Evolutionary conservation across 2,329 filamentous ascomycete genomes (phyloP).

Genomic region (Zymoseptoria crescenta): DNA sequence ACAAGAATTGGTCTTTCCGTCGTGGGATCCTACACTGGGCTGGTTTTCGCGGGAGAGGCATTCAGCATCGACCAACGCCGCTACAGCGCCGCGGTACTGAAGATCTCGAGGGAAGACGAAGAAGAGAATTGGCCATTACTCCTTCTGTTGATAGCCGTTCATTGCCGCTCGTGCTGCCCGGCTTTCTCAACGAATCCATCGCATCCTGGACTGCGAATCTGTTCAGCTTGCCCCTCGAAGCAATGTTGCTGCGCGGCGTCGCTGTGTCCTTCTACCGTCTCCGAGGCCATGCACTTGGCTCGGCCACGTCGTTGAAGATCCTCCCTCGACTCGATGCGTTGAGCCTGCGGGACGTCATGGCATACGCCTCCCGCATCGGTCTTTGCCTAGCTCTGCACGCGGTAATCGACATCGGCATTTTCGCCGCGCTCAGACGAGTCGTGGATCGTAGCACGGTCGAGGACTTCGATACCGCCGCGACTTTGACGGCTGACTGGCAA

Average conservation of each 20-base stretch:
- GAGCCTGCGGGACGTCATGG: not conserved
- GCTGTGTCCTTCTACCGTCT: slow-evolving; percentile 20
- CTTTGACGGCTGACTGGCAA: not conserved
- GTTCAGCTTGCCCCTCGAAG: slow-evolving; percentile 17
- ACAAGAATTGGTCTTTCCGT: slow-evolving; percentile 16
- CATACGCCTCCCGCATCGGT: not conserved
- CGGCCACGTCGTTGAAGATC: not conserved
- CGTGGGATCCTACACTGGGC: slow-evolving; percentile 11
- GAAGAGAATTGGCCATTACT: slow-evolving; percentile 6
- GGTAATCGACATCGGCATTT: not conserved
- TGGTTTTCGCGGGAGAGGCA: slow-evolving; percentile 15
- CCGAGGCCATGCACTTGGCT: too few species aligned
- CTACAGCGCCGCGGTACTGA: not conserved
- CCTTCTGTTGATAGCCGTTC: not conserved
- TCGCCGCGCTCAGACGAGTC: not conserved
- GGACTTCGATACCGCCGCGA: not conserved
- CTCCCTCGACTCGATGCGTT: not conserved
- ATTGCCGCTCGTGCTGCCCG: not conserved
- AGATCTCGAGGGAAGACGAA: not conserved
- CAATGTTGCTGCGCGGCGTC: slow-evolving; percentile 15
- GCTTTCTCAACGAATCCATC: slow-evolving; percentile 6
- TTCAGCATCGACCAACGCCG: slow-evolving; percentile 1
- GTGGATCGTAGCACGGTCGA: not conserved
- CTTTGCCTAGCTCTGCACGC: not conserved
- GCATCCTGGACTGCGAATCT: slow-evolving; percentile 18